A percentile compares a stretch with the other conserved stretches of the same genome.
phyloP scores from a whole-genome alignment of 2,329 filamentous ascomycete genomes.

The Ophiostoma angusticollis region DNA sequence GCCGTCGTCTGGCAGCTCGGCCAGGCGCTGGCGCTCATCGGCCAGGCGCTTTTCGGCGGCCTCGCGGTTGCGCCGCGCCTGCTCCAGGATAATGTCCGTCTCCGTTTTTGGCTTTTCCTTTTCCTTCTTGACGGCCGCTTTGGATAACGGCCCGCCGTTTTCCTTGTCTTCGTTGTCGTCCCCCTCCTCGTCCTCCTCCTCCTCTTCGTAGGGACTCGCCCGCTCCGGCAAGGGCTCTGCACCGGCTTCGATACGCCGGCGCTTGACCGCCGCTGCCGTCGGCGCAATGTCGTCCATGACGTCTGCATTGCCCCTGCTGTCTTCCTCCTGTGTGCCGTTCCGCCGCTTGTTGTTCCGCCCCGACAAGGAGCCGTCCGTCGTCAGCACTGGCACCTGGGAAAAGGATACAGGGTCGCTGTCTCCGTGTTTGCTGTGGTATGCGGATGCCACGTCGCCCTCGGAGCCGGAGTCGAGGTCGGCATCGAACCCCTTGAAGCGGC shows the following conservation, averaged over 20 bases:
- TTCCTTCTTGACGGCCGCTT: conserved; percentile 27
- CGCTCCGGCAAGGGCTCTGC: conserved; percentile 28
- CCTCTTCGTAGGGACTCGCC: conserved; percentile 10
- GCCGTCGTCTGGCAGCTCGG: conserved; percentile 41
- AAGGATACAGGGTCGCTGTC: conserved; percentile 6
- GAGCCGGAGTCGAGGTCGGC: conserved; percentile 27
- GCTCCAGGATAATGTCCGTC: conserved; percentile 53
- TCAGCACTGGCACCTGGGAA: conserved; percentile 2
- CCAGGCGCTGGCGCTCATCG: conserved; percentile 41
- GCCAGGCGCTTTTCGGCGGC: conserved; percentile 53
- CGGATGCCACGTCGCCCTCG: not conserved
- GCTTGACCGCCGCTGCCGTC: conserved; percentile 64
- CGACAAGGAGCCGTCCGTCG: not conserved
- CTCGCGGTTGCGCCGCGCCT: conserved; percentile 46
- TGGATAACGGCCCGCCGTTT: conserved; percentile 20
- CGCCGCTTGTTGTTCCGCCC: conserved; percentile 15
- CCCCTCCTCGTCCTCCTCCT: conserved; percentile 15
- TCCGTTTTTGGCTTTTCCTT: too few relatives aligned
- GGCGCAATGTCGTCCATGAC: conserved; percentile 63
- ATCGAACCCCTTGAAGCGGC: conserved; percentile 64
- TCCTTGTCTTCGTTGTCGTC: conserved; percentile 14
- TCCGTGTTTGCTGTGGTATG: not conserved
- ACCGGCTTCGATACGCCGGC: conserved; percentile 53
- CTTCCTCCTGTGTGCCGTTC: not conserved
- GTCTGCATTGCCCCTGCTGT: conserved; percentile 35